Evolutionary conservation across 108 stramenopile species (phyloP).

Genomic region (Schizochytrium sp.): DNA sequence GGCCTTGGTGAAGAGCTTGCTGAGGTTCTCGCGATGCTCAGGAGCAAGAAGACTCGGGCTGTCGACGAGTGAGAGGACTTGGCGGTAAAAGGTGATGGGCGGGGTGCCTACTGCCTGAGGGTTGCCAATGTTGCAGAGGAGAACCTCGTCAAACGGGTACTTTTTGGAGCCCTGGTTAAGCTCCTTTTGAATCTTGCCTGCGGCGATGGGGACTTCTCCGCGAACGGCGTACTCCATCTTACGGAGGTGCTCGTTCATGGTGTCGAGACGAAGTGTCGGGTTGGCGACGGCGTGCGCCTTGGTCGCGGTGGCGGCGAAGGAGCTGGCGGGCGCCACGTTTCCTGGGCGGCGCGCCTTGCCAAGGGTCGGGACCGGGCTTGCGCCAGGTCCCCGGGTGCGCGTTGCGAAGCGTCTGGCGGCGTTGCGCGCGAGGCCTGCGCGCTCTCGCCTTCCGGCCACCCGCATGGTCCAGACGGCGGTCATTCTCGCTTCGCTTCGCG

Average conservation of each 20-base stretch:
- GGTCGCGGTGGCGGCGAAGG: no score
- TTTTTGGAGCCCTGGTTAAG: background rate
- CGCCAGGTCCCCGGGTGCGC: no score
- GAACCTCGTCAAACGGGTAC: conserved; percentile 53
- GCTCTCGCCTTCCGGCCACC: no score
- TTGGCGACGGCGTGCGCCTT: background rate
- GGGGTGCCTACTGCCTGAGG: conserved; percentile 77
- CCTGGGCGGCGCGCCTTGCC: no score
- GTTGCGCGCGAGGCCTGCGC: no score
- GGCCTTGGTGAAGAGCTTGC: conserved; percentile 37
- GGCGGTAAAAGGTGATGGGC: conserved; percentile 69
- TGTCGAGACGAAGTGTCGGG: background rate
- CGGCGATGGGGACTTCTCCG: background rate
- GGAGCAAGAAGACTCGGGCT: conserved; percentile 45
- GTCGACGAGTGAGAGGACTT: conserved; percentile 74
- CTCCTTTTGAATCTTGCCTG: background rate
- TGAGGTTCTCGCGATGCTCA: background rate
- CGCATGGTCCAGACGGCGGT: no score
- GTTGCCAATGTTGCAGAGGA: conserved; percentile 91
- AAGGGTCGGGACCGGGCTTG: no score
- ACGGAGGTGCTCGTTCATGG: conserved; percentile 7
- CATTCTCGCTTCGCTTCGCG: no score
- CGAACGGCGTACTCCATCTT: conserved; percentile 17
- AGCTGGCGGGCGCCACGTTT: no score
- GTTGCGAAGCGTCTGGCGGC: no score